These are phyloP conservation scores for Solanum piurae DNA, from an alignment of 257 asterid species.

Conservation along the genomic window DNA sequence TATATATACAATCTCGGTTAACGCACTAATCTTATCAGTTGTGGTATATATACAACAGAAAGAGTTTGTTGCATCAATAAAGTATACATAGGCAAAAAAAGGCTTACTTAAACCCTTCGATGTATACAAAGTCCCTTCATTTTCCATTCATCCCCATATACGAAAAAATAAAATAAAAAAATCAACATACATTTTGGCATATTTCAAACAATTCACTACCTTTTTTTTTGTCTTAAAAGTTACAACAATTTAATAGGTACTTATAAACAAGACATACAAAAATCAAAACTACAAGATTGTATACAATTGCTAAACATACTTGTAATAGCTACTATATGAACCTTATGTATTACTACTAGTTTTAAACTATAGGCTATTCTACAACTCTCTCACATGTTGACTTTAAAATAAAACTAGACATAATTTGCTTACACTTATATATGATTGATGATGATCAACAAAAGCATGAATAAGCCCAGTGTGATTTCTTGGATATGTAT, in stretches of 20 bases:
- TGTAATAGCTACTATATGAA: not conserved
- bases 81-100: not conserved
- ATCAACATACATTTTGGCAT: not conserved
- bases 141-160: not conserved
- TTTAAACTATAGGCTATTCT: not conserved
- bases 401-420: not conserved
- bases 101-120: not conserved
- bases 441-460: constrained; percentile 13
- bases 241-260: not conserved
- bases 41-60: too few relatives aligned
- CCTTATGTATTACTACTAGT: not conserved
- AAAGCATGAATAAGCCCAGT: constrained; percentile 44
- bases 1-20: too few relatives aligned
- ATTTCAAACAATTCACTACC: not conserved
- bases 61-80: not conserved
- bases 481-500: constrained; percentile 27
- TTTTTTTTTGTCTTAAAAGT: not conserved
- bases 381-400: not conserved
- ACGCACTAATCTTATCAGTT: not conserved
- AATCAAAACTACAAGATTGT: not conserved
- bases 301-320: not conserved
- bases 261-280: not conserved
- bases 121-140: not conserved
- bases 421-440: not conserved
- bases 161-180: not conserved